Evolutionary conservation across 1,284 basidiomycete genomes (phyloP), one percentile per base, ranked within the genome.

Genomic region (Kalmanozyma brasiliensis): DNA sequence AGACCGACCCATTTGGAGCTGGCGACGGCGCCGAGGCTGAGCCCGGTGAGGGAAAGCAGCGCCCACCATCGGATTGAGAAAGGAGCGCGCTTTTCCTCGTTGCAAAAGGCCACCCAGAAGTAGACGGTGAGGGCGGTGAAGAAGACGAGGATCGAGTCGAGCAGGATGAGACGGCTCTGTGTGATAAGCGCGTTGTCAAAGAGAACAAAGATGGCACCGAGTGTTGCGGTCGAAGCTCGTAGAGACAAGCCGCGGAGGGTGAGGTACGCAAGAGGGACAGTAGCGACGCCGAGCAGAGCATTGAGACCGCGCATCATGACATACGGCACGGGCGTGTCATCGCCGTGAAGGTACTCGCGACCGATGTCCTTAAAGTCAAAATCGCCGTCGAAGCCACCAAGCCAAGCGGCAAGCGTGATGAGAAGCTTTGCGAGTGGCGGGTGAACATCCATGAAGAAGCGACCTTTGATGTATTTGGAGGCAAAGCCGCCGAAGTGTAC

Each of bases 1-100:
- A 99, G 86, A 8, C 96, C 96, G 49, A 98, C 95, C 96, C 96
- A 98, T 84, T 98, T 99, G 84, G 92, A 94, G 77, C 89, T 91
- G 40, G 91, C 88, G 35, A 96, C 93, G 1, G 93, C 92, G 38
- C 96, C 96, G 17, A 99, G 88, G 0, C 89, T 88, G 17, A 94
- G 85, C 33, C 96, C 96, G 0, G 92, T 91, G 36, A 96, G 86
- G n/a, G 87, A 84, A 20, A 98, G 89, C 89, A 93, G 95, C 0
- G 86, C 85, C 96, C 96, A 99, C 95, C 96, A 98, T 3, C 85
- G 83, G 8, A 87, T 84, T 0, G 91, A 90, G 83, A 98, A 98
- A 0, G 93, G 84, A 20, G 72, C 63, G 38, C 69, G 71, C 74
- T 88, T 89, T 84, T 98, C 91, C 82, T 95, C 91, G 83, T 94